phyloP scores from a whole-genome alignment of 2,329 filamentous ascomycete genomes.

The Colletotrichum tabaci region DNA sequence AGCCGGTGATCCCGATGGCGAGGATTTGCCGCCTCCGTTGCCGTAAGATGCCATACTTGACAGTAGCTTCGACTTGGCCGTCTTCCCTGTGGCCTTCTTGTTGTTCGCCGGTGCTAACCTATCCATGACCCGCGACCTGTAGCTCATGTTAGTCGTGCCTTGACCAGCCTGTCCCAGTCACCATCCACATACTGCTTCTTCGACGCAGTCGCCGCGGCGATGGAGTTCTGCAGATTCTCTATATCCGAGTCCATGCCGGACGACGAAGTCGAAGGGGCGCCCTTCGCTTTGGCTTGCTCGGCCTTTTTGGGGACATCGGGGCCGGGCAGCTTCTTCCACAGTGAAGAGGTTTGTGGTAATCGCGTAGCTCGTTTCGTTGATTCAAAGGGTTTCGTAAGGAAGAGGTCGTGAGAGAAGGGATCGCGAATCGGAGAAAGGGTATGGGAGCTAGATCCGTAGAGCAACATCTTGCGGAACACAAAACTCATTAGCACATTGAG shows the following conservation, averaged over 20 bases:
- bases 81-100: conserved; percentile 53
- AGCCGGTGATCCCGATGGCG: conserved; percentile 68
- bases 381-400: conserved; percentile 66
- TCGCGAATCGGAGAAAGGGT: conserved; percentile 61
- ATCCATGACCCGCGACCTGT: conserved; percentile 53
- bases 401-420: conserved; percentile 69
- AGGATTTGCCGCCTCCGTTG: conserved; percentile 52
- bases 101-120: conserved; percentile 51
- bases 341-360: conserved; percentile 66
- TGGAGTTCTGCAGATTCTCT: conserved; percentile 62
- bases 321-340: conserved; percentile 58
- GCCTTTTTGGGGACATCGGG: conserved; percentile 50
- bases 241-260: conserved; percentile 65
- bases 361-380: conserved; percentile 62
- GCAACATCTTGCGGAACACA: conserved; percentile 61
- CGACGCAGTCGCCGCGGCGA: conserved; percentile 60
- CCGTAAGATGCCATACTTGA: conserved; percentile 56
- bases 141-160: conserved; percentile 47
- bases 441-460: conserved; percentile 67
- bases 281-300: conserved; percentile 49
- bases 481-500: conserved; percentile 28
- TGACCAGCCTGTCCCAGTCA: conserved; percentile 48
- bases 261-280: conserved; percentile 52
- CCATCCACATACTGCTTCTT: conserved; percentile 50
- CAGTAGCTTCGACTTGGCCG: conserved; percentile 60